Evolutionary conservation across 2,329 filamentous ascomycete species (phyloP).

Genomic region (Cercospora sp.): DNA sequence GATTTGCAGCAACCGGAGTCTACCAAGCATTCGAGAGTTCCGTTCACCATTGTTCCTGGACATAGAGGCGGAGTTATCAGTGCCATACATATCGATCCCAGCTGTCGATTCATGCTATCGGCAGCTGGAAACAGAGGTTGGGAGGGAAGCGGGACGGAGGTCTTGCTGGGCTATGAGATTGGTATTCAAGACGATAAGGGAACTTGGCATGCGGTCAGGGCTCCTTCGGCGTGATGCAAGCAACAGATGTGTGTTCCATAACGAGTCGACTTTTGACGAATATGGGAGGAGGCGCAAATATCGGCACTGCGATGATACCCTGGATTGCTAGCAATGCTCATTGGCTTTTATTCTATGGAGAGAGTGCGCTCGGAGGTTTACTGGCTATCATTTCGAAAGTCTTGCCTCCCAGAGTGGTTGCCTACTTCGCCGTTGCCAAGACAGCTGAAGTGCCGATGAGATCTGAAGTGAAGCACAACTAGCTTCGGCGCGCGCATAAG

Average conservation of each 20-base stretch:
- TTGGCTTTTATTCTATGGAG: background rate
- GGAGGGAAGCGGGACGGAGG: conserved; percentile 85
- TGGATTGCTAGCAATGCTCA: background rate
- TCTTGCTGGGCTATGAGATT: conserved; percentile 93
- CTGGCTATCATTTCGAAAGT: background rate
- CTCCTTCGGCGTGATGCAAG: background rate
- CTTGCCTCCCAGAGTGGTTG: background rate
- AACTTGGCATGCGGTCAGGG: conserved; percentile 33
- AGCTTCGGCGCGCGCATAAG: background rate
- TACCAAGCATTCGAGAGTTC: conserved; percentile 73
- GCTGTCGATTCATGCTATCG: conserved; percentile 86
- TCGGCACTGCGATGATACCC: conserved; percentile 11
- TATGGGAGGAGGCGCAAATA: background rate
- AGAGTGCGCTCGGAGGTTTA: too few relatives aligned
- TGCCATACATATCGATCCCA: conserved; percentile 81
- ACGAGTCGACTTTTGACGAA: background rate
- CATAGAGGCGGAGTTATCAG: conserved; percentile 86
- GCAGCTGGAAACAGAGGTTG: conserved; percentile 90
- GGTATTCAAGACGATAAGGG: conserved; percentile 36
- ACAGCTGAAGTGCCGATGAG: background rate
- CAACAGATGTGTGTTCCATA: background rate
- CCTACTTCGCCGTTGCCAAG: background rate
- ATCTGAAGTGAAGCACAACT: conserved; percentile 1
- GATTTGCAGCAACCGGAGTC: conserved; percentile 68
- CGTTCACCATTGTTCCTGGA: conserved; percentile 94